Percentiles rank a stretch among this genome's conserved stretches.
phyloP scores from a whole-genome alignment of 2,329 filamentous ascomycete species.

The Alternaria rosae region DNA sequence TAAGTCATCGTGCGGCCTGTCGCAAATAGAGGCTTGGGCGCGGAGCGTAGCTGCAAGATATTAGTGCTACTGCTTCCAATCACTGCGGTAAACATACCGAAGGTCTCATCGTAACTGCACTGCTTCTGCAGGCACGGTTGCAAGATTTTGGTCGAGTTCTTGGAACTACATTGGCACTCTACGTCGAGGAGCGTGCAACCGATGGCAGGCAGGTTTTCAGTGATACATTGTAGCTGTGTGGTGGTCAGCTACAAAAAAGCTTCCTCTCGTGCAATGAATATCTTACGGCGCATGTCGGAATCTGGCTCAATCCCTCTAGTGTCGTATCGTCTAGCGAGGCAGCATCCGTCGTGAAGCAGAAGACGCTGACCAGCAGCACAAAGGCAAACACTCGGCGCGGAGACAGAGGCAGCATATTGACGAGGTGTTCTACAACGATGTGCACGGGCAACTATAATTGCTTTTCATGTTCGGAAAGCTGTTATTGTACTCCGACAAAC shows the following conservation, averaged over 20 bases:
- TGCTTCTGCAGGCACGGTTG: conserved; percentile 5
- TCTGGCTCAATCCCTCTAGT: neutral
- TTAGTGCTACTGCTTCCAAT: neutral
- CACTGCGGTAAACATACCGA: neutral
- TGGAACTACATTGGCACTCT: conserved; percentile 9
- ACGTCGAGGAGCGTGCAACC: conserved; percentile 6
- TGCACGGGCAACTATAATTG: neutral
- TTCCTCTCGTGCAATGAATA: neutral
- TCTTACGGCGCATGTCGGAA: neutral
- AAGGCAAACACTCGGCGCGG: neutral
- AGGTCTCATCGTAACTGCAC: conserved; percentile 5
- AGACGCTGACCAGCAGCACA: neutral
- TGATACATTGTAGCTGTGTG: conserved; percentile 7
- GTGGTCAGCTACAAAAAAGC: neutral
- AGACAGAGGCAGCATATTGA: neutral
- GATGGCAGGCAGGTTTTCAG: conserved; percentile 1
- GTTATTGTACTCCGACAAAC: neutral
- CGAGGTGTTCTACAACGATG: neutral
- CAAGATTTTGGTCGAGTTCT: conserved; percentile 10
- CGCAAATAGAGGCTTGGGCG: conserved; percentile 6
- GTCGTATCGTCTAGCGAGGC: neutral
- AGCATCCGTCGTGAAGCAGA: neutral
- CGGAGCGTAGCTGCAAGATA: neutral
- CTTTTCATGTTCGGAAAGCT: neutral
- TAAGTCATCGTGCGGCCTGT: conserved; percentile 3